phyloP scores from a whole-genome alignment of 2,329 filamentous ascomycete genomes.

The Alternaria solani region DNA sequence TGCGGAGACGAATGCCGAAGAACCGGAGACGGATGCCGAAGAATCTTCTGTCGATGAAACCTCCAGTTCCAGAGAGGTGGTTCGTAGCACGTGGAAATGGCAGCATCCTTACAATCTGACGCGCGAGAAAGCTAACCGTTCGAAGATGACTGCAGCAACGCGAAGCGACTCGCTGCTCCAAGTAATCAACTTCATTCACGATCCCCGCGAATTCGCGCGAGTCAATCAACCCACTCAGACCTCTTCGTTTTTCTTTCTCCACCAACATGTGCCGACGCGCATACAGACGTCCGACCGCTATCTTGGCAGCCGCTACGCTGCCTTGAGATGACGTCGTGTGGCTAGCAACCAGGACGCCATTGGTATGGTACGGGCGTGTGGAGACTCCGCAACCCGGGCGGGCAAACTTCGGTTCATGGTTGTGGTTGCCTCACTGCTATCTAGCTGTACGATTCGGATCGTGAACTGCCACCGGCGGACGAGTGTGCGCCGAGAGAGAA shows the following conservation, averaged over 20 bases:
- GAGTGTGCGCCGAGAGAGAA: constrained; percentile 3
- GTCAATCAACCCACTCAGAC: constrained; percentile 8
- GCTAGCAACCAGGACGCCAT: constrained; percentile 21
- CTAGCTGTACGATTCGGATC: neutral
- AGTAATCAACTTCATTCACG: constrained; percentile 6
- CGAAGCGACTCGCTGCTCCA: neutral
- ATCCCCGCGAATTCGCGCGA: constrained; percentile 10
- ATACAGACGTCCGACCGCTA: constrained; percentile 23
- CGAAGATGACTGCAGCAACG: neutral
- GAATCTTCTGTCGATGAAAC: neutral
- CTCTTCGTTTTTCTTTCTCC: constrained; percentile 10
- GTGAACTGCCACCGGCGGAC: constrained; percentile 10
- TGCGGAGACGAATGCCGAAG: neutral
- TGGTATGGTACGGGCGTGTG: constrained; percentile 19
- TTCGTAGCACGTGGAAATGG: constrained; percentile 1
- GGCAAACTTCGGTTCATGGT: constrained; percentile 33
- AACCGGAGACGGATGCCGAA: neutral
- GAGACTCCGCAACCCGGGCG: constrained; percentile 26
- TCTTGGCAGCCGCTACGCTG: constrained; percentile 33
- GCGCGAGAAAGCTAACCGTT: neutral
- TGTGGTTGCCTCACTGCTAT: constrained; percentile 4
- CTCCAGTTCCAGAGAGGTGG: neutral
- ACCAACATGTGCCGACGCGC: constrained; percentile 23
- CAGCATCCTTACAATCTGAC: constrained; percentile 1
- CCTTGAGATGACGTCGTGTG: constrained; percentile 12